Evolutionary conservation across 352 stramenopile species (phyloP).

Genomic region (Pelagophyceae sp.): DNA sequence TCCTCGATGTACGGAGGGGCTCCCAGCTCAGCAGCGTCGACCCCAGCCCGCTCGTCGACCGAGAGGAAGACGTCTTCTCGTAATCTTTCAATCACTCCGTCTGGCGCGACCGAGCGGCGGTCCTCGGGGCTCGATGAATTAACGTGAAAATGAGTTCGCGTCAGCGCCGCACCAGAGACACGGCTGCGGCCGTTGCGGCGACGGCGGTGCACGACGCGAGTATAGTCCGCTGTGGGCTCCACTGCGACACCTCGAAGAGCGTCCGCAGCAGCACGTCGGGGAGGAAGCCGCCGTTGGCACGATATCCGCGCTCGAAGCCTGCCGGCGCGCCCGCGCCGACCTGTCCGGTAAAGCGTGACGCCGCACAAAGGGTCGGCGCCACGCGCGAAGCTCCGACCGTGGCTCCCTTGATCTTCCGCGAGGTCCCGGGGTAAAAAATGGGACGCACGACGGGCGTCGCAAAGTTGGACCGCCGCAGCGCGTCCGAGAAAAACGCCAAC

Average conservation of each 20-base stretch:
- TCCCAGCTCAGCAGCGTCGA: no score
- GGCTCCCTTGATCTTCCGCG: no score
- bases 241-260: background rate
- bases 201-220: background rate
- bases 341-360: background rate
- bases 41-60: no score
- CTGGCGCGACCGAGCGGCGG: background rate
- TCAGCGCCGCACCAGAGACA: background rate
- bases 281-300: background rate
- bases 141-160: background rate
- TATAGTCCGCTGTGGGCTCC: background rate
- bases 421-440: background rate
- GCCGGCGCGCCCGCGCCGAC: background rate
- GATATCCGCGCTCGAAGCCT: constrained; percentile 5
- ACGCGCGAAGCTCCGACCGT: no score
- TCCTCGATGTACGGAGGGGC: no score
- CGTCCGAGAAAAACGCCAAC: background rate
- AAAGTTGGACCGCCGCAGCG: background rate
- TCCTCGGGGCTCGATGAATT: background rate
- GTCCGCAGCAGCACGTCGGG: background rate
- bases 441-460: background rate
- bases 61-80: no score
- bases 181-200: background rate
- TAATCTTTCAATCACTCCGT: no score
- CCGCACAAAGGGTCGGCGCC: background rate